These are phyloP conservation scores for Neodidymelliopsis sp. DNA, from an alignment of 2,329 filamentous ascomycete genomes.

Conservation along the genomic window DNA sequence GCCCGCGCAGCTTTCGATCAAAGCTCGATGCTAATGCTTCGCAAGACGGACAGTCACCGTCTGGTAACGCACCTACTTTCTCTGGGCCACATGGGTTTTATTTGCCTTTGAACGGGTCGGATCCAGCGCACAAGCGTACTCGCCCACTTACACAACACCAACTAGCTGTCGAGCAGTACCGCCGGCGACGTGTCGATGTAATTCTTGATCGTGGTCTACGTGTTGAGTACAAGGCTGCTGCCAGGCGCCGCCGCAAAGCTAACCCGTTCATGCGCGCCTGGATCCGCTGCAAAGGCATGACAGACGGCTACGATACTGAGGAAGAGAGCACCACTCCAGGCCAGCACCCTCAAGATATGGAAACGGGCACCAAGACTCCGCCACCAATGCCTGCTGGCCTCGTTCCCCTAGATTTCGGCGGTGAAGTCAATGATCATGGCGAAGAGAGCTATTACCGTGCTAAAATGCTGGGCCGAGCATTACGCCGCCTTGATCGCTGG, in stretches of 20 bases:
- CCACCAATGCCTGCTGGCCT: constrained; percentile 60
- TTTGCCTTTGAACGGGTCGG: constrained; percentile 60
- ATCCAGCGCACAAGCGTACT: constrained; percentile 61
- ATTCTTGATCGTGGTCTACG: constrained; percentile 79
- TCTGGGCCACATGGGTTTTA: constrained; percentile 63
- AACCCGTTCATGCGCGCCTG: constrained; percentile 73
- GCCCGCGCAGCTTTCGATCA: constrained; percentile 45
- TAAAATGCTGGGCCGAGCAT: constrained; percentile 69
- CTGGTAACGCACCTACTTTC: constrained; percentile 44
- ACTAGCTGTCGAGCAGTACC: constrained; percentile 79
- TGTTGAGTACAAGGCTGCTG: constrained; percentile 68
- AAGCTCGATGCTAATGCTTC: constrained; percentile 41
- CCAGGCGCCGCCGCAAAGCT: constrained; percentile 68
- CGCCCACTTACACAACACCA: constrained; percentile 83
- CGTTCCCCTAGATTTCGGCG: constrained; percentile 60
- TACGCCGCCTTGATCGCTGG: constrained; percentile 75
- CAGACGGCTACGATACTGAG: constrained; percentile 57
- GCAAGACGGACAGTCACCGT: constrained; percentile 45
- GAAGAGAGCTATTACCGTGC: constrained; percentile 75
- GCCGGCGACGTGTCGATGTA: constrained; percentile 80
- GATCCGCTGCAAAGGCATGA: constrained; percentile 64
- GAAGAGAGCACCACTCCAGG: constrained; percentile 40
- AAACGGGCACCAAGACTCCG: constrained; percentile 37
- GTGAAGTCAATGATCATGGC: constrained; percentile 76
- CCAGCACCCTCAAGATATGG: constrained; percentile 49